Base-by-base conservation (phyloP, 371 early-diverging fungal species). In the Lichtheimia corymbifera region DNA sequence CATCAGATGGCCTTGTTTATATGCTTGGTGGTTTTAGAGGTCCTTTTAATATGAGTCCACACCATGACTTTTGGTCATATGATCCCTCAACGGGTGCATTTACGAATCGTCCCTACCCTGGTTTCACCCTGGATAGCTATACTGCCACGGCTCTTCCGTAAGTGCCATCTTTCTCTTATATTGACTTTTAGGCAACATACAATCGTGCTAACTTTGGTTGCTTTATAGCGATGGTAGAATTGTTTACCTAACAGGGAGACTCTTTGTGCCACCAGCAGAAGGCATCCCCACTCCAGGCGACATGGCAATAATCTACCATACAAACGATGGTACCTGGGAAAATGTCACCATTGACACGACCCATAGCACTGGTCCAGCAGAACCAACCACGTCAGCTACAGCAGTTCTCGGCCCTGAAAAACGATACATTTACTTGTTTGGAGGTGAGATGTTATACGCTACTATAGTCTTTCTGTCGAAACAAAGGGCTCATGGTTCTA, bases 351-450 rank as follows among this genome's bases (percentile, higher is more conserved):
- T 47, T 2, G 47, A 47, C 17, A 47, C 47, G 9, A 17, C 47
- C 47, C n/a, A n/a, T 1, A 47, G 18, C 14, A 5, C 5, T 47
- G 47, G 18, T 47, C 18, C 18, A 18, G 47, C 22, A 9, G 1
- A 1, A 47, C 22, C 22, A 18, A n/a, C 47, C 1, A 47, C 47
- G 0, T 47, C 6, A 4, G 18, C 47, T 1, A 56, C 49, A 20
- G 58, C 63, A 5, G 41, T 63, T 4, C 47, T 63, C 11, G 63
- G 63, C 53, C 63, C 63, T 27, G 63, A 63, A 18, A 28, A 51
- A 12, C 51, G 44, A 58, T 63, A 28, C 24, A 51, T 62, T 12
- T 58, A 58, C 14, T n/a, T 63, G 18, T 63, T 58, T 44, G 63
- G 63, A 51, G 63, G 63, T 58, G 50, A 62, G 24, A 62, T 24